Percentiles rank a stretch among this genome's conserved stretches.
phyloP scores from a whole-genome alignment of 1,284 basidiomycete species.

The Cryptococcus sp. region DNA sequence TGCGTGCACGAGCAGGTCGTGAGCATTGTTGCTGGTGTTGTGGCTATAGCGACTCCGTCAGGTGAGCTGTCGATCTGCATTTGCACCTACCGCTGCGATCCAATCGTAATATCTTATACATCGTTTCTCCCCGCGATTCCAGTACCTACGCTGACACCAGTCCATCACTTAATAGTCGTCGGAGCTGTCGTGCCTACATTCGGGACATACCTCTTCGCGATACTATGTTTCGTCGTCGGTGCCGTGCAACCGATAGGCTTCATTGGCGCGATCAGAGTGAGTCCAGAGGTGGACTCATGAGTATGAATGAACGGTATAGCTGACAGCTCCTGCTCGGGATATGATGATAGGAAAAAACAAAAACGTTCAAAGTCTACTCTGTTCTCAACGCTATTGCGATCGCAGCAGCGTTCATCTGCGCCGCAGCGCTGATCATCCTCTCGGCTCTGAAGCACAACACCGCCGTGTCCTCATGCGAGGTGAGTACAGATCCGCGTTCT shows the following conservation, averaged over 20 bases:
- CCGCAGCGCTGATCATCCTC: slow-evolving; percentile 75
- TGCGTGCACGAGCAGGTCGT: slow-evolving; percentile 50
- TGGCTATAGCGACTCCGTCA: slow-evolving; percentile 72
- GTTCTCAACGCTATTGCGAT: slow-evolving; percentile 66
- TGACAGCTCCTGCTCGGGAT: not conserved
- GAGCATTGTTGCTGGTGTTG: slow-evolving; percentile 69
- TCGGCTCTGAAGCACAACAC: slow-evolving; percentile 72
- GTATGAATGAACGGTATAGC: not conserved
- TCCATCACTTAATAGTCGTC: slow-evolving; percentile 64
- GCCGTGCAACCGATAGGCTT: slow-evolving; percentile 76
- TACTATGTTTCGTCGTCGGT: slow-evolving; percentile 71
- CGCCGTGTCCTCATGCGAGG: slow-evolving; percentile 68
- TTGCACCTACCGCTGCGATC: not conserved
- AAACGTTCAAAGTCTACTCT: slow-evolving; percentile 72
- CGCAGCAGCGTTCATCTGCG: slow-evolving; percentile 67
- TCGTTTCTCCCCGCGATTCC: not conserved
- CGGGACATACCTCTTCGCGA: slow-evolving; percentile 71
- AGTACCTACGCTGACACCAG: not conserved
- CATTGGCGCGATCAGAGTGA: slow-evolving; percentile 72
- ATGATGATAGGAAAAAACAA: slow-evolving; percentile 67
- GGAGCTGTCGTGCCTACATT: slow-evolving; percentile 76
- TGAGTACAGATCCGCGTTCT: slow-evolving; percentile 30
- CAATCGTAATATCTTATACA: not conserved
- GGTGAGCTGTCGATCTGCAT: slow-evolving; percentile 26
- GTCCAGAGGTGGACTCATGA: slow-evolving; percentile 29